Base-by-base conservation (phyloP, 2,329 filamentous ascomycete genomes). In the Arthroderma uncinatum region DNA sequence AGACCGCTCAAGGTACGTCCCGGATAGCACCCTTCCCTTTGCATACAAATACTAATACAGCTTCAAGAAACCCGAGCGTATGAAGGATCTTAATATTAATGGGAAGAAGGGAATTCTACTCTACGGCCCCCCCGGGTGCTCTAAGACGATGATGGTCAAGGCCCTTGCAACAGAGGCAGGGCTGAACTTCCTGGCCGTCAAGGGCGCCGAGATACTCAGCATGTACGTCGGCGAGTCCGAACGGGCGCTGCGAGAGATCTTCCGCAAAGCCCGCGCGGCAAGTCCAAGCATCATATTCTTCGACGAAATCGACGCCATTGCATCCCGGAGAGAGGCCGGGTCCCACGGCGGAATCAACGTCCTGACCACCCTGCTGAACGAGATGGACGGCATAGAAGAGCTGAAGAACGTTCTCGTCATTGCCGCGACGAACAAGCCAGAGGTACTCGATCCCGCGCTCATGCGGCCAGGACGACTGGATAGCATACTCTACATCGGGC, bases 171-270 rank as follows among this genome's bases (percentile, higher is more conserved):
- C 89, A 5, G 90, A 94, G 70, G 89, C 88, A 30, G 86, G 87
- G 2, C 85, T 94, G 72, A 96, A 96, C 70, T 96, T 96, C 76
- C 85, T 96, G 67, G 86, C 90, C 7, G 88, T 97, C 62, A 95
- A 96, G 73, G 92, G 90, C 25, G 89, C 89, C 36, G 92, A 96
- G 71, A 81, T 96, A 10, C 83, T 95, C 59, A 94, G 90, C 73
- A 95, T 95, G 88, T 97, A 96, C 71, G 91, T 97, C 16, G 92
- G 92, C 60, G 92, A 97, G 70, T 92, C 90, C 1, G 92, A 97
- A 73, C 83, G 89, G 9, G 85, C 86, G 6, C 81, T 96, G 42
- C 83, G 92, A 37, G 86, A 89, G 57, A 82, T 96, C 0, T 96
- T 97, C 69, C 81, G 85, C 55, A 87, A 91, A 64, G 92, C 92